phyloP scores from a whole-genome alignment of 495 filamentous ascomycete species.

The Aspergillus carlsbadensis region DNA sequence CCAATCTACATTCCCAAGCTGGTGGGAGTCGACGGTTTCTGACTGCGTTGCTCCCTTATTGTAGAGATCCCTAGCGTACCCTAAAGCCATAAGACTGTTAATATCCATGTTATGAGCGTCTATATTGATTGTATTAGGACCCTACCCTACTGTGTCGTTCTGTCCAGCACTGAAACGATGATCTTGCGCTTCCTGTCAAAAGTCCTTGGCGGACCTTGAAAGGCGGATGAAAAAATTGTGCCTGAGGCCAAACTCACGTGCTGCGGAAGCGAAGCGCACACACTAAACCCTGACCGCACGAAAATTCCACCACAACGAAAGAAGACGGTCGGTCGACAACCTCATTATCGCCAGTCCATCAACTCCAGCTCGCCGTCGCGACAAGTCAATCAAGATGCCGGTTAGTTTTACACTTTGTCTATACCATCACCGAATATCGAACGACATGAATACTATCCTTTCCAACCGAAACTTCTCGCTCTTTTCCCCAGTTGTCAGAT shows the following conservation, averaged over 20 bases:
- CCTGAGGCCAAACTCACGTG: constrained; percentile 40
- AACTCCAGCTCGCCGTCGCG: constrained; percentile 44
- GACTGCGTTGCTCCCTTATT: too few relatives aligned
- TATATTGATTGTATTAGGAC: too few relatives aligned
- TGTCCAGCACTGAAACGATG: too few relatives aligned
- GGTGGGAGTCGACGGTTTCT: too few relatives aligned
- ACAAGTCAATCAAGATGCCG: constrained; percentile 76
- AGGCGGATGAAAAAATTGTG: too few relatives aligned
- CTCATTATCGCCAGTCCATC: constrained; percentile 40
- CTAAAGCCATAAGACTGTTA: too few relatives aligned
- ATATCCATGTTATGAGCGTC: too few relatives aligned
- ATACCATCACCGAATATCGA: not conserved
- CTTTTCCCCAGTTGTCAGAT: not conserved
- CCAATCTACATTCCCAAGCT: too few relatives aligned
- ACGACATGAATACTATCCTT: not conserved
- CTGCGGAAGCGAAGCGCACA: constrained; percentile 42
- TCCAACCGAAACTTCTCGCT: not conserved
- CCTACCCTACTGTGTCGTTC: too few relatives aligned
- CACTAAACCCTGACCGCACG: constrained; percentile 50
- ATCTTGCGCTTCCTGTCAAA: too few relatives aligned
- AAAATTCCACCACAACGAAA: constrained; percentile 37
- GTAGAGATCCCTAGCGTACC: too few relatives aligned
- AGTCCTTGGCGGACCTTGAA: too few relatives aligned
- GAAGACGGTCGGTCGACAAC: constrained; percentile 43
- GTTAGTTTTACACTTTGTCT: constrained; percentile 49